Percentiles rank a stretch among this genome's conserved stretches.
These are phyloP conservation scores for Dipodascopsis uninucleata DNA, from an alignment of 805 yeast genomes.

Conservation along the genomic window DNA sequence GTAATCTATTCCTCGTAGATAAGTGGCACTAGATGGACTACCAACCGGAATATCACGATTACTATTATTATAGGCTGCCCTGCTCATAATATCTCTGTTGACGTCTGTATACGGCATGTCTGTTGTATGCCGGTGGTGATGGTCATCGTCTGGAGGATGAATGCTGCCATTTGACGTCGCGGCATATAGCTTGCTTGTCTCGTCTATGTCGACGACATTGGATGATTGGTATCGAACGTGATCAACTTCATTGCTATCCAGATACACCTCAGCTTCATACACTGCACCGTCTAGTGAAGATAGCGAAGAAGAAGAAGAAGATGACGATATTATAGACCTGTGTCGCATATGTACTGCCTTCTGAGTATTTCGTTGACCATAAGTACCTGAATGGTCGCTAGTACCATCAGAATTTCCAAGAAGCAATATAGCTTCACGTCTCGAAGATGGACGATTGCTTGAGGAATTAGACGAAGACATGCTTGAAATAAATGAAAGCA, in stretches of 20 bases:
- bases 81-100: no score
- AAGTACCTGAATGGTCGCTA: no score
- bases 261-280: slow-evolving; percentile 25
- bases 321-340: slow-evolving; percentile 1
- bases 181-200: slow-evolving; percentile 9
- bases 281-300: slow-evolving; percentile 20
- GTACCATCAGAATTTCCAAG: no score
- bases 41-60: slow-evolving; percentile 10
- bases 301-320: slow-evolving; percentile 5
- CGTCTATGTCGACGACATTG: slow-evolving; percentile 18
- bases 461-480: no score
- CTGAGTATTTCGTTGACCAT: no score
- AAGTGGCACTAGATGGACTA: slow-evolving; percentile 7
- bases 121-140: no score
- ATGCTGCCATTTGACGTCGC: slow-evolving; percentile 8
- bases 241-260: slow-evolving; percentile 13
- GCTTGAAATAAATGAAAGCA: no score
- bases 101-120: not conserved
- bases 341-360: no score
- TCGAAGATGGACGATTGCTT: no score
- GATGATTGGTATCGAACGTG: slow-evolving; percentile 3
- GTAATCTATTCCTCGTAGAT: slow-evolving; percentile 18
- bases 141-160: not conserved
- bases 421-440: no score
- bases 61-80: slow-evolving; percentile 2